Base-by-base conservation (phyloP, 1,139 yeast genomes). In the Kluyveromyces sp. region DNA sequence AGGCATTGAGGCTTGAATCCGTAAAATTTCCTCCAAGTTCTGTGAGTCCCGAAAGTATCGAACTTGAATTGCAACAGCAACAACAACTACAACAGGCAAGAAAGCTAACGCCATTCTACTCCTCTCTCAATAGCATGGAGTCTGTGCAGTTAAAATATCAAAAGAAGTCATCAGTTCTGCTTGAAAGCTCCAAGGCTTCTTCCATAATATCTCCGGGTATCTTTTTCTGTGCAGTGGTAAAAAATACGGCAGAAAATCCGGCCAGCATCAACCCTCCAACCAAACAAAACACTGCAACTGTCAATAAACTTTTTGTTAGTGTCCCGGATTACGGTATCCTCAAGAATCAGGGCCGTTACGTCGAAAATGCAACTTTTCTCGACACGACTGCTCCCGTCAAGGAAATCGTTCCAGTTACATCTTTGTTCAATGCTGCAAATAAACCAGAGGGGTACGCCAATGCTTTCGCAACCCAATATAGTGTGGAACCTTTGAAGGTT, bases 251-350 rank as follows among this genome's bases (percentile, higher is more conserved):
- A 32, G 45, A 17, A 17, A 32, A 13, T 33, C 36, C 22, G 37
- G 9, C n/a, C 3, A 29, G 33, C 25, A 3, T 42, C 11, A 32
- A 20, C 15, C 25, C 17, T 3, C 26, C 40, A 13, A 16, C 36
- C 22, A 12, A 16, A 35, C 20, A 45, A 20, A 13, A 18, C n/a
- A 9, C 39, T 4, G 36, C 42, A 11, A 33, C 35, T 3, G 45
- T 44, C 75, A 53, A 55, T 49, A 74, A 74, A 46, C 65, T 86
- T 30, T 86, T 86, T 61, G 80, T 84, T 2, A 74, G 92, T 40
- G 83, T 89, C 3, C 81, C 94, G 9, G 95, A 88, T 60, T 83
- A 86, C 55, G 95, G 95, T 22, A 73, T 83, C 37, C 70, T 88
- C 50, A 83, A 84, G 60, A 80, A 81, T 54, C 80, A 77, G 51